Evolutionary conservation across 106 monocot species (phyloP).

Genomic region (Dioscorea dumetorum): DNA sequence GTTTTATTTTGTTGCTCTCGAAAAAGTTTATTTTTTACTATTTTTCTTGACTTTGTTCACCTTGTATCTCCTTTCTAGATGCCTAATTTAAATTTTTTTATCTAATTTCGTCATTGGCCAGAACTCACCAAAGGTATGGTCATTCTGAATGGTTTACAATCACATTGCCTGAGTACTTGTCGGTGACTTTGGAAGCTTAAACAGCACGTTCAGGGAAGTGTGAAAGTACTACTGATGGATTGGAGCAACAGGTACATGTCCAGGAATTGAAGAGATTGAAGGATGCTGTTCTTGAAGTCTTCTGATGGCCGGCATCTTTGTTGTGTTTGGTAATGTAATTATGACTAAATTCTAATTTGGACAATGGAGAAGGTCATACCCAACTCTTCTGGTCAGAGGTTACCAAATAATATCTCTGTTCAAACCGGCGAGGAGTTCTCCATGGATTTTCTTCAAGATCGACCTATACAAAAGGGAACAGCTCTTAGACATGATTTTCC

Average conservation of each 20-base stretch:
- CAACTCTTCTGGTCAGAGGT: constrained; percentile 14
- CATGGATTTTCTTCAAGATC: constrained; percentile 56
- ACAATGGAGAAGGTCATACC: constrained; percentile 29
- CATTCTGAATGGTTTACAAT: no score
- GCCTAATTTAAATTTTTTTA: no score
- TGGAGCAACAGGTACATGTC: background rate
- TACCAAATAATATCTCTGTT: constrained; percentile 39
- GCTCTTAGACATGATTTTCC: constrained; percentile 7
- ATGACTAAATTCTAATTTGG: constrained; percentile 1
- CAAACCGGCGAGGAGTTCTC: constrained; percentile 72
- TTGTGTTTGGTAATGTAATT: constrained; percentile 1
- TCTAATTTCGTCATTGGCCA: no score
- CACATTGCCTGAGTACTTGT: background rate
- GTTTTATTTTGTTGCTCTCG: no score
- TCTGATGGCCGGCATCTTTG: background rate
- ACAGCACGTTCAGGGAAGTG: background rate
- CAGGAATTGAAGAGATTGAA: constrained; percentile 5
- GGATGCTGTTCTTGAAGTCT: background rate
- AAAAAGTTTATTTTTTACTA: no score
- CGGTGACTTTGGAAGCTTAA: background rate
- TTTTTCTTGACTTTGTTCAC: no score
- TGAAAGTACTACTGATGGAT: background rate
- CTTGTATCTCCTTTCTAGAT: no score
- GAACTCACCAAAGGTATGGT: no score
- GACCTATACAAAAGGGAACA: constrained; percentile 19